phyloP scores from a whole-genome alignment of 768 basidiomycete species.

The Boletus reticuloceps region DNA sequence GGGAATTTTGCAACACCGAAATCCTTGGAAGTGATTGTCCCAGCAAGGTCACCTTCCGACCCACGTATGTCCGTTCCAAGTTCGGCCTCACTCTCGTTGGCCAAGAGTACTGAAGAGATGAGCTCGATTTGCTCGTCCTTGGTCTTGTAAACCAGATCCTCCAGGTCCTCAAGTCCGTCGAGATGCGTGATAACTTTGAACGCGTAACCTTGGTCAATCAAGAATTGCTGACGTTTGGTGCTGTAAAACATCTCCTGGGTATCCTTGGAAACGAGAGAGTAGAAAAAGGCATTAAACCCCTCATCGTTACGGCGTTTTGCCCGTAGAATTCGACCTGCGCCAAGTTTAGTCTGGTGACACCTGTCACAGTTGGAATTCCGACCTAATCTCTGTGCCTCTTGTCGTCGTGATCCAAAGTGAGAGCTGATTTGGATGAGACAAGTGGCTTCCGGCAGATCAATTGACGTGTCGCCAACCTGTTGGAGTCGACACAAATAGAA shows the following conservation, averaged over 20 bases:
- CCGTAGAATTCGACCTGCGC: slow-evolving; percentile 85
- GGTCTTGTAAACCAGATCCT: slow-evolving; percentile 89
- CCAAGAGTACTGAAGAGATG: slow-evolving; percentile 86
- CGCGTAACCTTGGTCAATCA: slow-evolving; percentile 98
- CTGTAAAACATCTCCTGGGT: slow-evolving; percentile 99
- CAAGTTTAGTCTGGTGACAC: slow-evolving; percentile 11
- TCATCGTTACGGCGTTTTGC: slow-evolving; percentile 98
- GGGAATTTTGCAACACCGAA: slow-evolving; percentile 72
- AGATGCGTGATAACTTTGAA: slow-evolving; percentile 99
- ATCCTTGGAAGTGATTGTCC: slow-evolving; percentile 83
- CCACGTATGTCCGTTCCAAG: slow-evolving; percentile 80
- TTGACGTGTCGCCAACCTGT: slow-evolving; percentile 96
- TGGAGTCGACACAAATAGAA: slow-evolving; percentile 15
- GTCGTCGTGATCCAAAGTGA: slow-evolving; percentile 96
- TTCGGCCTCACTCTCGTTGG: slow-evolving; percentile 88
- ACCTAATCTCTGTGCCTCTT: slow-evolving; percentile 97
- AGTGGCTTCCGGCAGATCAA: slow-evolving; percentile 98
- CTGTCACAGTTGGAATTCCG: slow-evolving; percentile 24
- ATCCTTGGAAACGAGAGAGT: slow-evolving; percentile 97
- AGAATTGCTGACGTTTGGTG: slow-evolving; percentile 96
- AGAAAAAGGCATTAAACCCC: slow-evolving; percentile 99
- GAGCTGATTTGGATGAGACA: slow-evolving; percentile 99
- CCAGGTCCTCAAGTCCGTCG: slow-evolving; percentile 83
- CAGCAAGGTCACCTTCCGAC: slow-evolving; percentile 82
- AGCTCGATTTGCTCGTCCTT: slow-evolving; percentile 95